These are phyloP conservation scores for Ogataea trehalophila DNA, from an alignment of 805 yeast genomes.

Conservation along the genomic window DNA sequence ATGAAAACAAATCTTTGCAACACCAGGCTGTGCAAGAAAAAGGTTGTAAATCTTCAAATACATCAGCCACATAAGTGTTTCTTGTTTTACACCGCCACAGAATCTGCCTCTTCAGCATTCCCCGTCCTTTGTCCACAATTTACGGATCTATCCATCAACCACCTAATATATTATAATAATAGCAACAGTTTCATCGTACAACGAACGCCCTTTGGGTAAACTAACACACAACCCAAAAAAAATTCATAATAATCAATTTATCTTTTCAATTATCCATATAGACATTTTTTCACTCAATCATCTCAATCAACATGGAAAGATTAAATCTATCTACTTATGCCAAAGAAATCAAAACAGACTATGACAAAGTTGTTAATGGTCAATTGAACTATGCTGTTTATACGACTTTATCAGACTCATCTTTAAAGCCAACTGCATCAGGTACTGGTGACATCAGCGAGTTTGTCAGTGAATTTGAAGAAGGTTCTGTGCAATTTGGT, in stretches of 20 bases:
- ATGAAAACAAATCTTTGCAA: too few species aligned
- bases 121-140: too few species aligned
- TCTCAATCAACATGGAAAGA: slow-evolving; percentile 40
- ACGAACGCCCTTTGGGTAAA: too few species aligned
- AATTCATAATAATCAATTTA: not conserved
- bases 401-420: slow-evolving; percentile 59
- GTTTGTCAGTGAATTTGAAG: slow-evolving; percentile 77
- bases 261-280: not conserved
- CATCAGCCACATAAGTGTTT: too few species aligned
- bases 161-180: too few species aligned
- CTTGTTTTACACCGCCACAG: too few species aligned
- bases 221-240: too few species aligned
- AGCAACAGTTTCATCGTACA: too few species aligned
- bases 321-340: slow-evolving; percentile 65
- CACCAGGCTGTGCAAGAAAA: too few species aligned
- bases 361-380: slow-evolving; percentile 75
- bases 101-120: too few species aligned
- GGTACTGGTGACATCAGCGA: slow-evolving; percentile 71
- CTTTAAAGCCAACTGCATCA: slow-evolving; percentile 40
- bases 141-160: too few species aligned
- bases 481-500: slow-evolving; percentile 87
- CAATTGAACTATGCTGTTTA: slow-evolving; percentile 77
- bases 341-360: slow-evolving; percentile 65
- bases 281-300: not conserved
- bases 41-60: too few species aligned